Evolutionary conservation across 495 filamentous ascomycete species (phyloP).

Genomic region (Penicillium macrosclerotiorum): DNA sequence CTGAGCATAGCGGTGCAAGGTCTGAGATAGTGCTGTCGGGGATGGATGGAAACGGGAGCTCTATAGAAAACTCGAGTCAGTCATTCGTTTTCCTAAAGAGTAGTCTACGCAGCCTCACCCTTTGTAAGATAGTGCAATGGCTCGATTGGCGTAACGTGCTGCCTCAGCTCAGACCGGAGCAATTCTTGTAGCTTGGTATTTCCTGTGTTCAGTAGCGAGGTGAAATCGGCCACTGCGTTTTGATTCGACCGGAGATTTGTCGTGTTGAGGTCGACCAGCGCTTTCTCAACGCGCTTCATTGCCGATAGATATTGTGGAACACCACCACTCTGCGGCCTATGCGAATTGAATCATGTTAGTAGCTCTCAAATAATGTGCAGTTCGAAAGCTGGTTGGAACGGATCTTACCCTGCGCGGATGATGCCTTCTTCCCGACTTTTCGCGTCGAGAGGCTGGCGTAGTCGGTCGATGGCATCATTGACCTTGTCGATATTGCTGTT

Average conservation of each 20-base stretch:
- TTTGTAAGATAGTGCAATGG: conserved; percentile 94
- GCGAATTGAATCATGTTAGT: conserved; percentile 14
- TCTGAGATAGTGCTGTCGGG: conserved; percentile 55
- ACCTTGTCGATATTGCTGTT: conserved; percentile 88
- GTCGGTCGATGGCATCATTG: conserved; percentile 77
- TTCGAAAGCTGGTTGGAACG: background rate
- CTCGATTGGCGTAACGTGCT: conserved; percentile 74
- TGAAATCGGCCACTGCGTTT: conserved; percentile 79
- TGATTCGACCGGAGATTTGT: conserved; percentile 90
- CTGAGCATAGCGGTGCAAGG: conserved; percentile 56
- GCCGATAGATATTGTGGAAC: conserved; percentile 84
- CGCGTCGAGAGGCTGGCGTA: conserved; percentile 84
- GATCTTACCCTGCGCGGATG: conserved; percentile 71
- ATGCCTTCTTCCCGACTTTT: conserved; percentile 87
- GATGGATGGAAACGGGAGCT: conserved; percentile 68
- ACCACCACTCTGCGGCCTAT: conserved; percentile 72
- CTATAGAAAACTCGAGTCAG: conserved; percentile 21
- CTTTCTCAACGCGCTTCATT: conserved; percentile 81
- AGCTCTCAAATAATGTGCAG: background rate
- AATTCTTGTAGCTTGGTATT: conserved; percentile 77
- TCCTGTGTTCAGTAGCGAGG: conserved; percentile 70
- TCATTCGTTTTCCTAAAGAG: background rate
- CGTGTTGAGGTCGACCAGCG: conserved; percentile 73
- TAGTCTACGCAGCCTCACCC: conserved; percentile 33
- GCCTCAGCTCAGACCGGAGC: conserved; percentile 70